These are phyloP conservation scores for Yarrowia divulgata DNA, from an alignment of 805 yeast genomes.

Conservation along the genomic window DNA sequence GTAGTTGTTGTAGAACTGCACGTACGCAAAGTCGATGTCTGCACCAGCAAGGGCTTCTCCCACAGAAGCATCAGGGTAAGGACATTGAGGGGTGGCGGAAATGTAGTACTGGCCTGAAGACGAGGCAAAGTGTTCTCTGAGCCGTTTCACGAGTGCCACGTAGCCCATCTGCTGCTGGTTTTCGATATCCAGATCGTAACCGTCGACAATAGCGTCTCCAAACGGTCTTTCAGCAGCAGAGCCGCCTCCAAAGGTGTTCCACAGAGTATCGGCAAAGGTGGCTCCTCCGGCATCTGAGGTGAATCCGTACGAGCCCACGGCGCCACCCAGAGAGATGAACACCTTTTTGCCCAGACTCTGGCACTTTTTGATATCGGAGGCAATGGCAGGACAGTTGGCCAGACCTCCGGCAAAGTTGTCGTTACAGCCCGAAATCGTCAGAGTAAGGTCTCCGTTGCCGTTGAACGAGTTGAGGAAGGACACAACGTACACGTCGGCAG, in stretches of 20 bases:
- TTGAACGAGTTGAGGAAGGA: conserved; percentile 70
- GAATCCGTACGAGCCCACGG: conserved; percentile 61
- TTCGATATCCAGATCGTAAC: conserved; percentile 72
- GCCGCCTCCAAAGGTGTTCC: conserved; percentile 61
- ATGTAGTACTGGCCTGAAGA: conserved; percentile 57
- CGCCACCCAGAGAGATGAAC: conserved; percentile 68
- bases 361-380: conserved; percentile 71
- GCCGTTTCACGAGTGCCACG: conserved; percentile 55
- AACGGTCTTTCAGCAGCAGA: conserved; percentile 52
- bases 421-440: conserved; percentile 32
- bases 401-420: conserved; percentile 34
- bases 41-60: conserved; percentile 55
- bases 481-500: conserved; percentile 67
- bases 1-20: conserved; percentile 72
- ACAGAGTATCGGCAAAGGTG: conserved; percentile 53
- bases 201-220: conserved; percentile 65
- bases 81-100: conserved; percentile 75
- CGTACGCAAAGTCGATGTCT: conserved; percentile 64
- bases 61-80: conserved; percentile 62
- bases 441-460: conserved; percentile 45
- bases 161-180: conserved; percentile 59
- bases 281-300: conserved; percentile 56
- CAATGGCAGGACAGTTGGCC: conserved; percentile 56
- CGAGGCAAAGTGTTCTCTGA: conserved; percentile 45
- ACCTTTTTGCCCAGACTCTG: conserved; percentile 76